These are phyloP conservation scores for Globisporangium barbulae DNA, from an alignment of 352 stramenopile genomes.

Conservation along the genomic window DNA sequence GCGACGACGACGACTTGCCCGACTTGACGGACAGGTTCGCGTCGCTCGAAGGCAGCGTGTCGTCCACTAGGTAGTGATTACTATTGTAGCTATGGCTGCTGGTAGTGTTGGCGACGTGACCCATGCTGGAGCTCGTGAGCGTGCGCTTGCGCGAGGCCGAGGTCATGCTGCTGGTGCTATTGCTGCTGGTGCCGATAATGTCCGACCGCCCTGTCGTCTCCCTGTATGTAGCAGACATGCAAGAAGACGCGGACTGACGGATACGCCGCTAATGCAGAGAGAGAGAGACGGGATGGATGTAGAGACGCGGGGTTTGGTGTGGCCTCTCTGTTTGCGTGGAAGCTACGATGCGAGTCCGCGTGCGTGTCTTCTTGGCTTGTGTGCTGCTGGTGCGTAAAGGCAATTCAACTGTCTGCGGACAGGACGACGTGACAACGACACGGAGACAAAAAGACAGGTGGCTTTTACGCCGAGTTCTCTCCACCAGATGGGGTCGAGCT, in stretches of 20 bases:
- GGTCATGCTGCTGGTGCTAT: conserved; percentile 7
- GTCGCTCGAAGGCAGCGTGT: not conserved
- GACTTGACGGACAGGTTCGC: conserved; percentile 6
- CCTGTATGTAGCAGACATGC: not conserved
- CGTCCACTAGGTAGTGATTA: not conserved
- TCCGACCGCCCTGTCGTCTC: conserved; percentile 3
- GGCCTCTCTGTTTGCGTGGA: too few species aligned
- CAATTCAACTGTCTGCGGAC: too few species aligned
- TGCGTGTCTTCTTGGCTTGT: too few species aligned
- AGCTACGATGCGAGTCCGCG: too few species aligned
- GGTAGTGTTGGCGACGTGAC: not conserved
- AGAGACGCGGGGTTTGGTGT: not conserved
- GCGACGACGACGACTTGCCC: conserved; percentile 4
- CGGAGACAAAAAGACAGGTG: too few species aligned
- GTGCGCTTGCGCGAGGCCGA: conserved; percentile 15
- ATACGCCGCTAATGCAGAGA: not conserved
- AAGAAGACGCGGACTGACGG: not conserved
- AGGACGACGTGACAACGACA: too few species aligned
- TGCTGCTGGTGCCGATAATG: conserved; percentile 9
- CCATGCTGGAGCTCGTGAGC: conserved; percentile 12
- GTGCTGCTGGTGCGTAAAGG: too few species aligned
- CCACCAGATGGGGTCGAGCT: too few species aligned
- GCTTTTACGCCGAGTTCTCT: too few species aligned
- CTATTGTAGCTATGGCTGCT: not conserved
- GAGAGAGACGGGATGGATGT: not conserved